Conservation (phyloP, 148 eudicot genomes). For the Vaccinium corymbosum region DNA sequence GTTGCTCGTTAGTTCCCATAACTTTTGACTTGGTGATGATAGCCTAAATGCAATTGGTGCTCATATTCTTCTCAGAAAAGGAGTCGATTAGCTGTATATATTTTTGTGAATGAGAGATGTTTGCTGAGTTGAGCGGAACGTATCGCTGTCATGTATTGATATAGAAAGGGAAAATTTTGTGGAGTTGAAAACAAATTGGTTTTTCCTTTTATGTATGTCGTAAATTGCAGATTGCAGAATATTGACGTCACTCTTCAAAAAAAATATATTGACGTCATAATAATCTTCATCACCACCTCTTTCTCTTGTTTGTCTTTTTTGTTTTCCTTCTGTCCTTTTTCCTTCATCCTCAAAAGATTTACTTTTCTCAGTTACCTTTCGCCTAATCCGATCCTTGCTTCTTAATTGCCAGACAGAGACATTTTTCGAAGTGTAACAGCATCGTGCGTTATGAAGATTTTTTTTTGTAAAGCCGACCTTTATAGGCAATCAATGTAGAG, state of each 20-base stretch:
- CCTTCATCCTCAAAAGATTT: background rate
- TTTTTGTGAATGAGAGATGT: background rate
- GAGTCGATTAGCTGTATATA: conserved; percentile 4
- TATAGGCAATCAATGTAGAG: background rate
- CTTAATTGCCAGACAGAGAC: background rate
- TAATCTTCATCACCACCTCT: background rate
- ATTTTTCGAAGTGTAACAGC: background rate
- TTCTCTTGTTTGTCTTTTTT: background rate
- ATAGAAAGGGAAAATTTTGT: background rate
- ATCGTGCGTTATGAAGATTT: background rate
- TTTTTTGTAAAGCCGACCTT: background rate
- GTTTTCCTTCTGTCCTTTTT: background rate
- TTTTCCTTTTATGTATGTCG: background rate
- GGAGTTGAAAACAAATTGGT: background rate
- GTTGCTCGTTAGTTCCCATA: background rate
- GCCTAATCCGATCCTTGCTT: background rate
- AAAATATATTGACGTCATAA: background rate
- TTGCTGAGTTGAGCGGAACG: background rate
- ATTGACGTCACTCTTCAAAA: background rate
- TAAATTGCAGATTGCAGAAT: background rate
- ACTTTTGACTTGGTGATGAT: background rate
- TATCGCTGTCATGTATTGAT: background rate
- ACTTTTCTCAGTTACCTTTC: background rate
- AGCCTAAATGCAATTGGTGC: background rate
- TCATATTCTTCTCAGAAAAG: conserved; percentile 4